Evolutionary conservation across 2,329 filamentous ascomycete species (phyloP).

Genomic region (Chaetomium olivaceum): DNA sequence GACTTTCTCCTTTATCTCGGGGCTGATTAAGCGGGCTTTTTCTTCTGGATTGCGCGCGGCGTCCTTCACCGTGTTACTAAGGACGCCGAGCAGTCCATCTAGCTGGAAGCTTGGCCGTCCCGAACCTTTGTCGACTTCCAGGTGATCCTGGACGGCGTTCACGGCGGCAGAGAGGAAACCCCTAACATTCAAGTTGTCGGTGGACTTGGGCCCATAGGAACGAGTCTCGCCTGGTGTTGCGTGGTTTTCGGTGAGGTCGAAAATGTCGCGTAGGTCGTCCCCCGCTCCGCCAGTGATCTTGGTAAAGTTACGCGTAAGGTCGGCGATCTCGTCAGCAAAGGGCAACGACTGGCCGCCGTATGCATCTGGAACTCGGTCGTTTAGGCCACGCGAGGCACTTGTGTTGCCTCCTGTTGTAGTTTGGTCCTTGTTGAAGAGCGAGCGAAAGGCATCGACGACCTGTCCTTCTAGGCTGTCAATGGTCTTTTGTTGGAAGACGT

Average conservation of each 20-base stretch:
- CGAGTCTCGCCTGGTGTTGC: constrained; percentile 22
- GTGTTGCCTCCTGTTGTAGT: constrained; percentile 13
- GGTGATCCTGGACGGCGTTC: constrained; percentile 44
- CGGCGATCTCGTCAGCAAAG: constrained; percentile 49
- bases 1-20: constrained; percentile 50
- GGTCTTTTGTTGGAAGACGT: constrained; percentile 47
- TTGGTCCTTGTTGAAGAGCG: constrained; percentile 44
- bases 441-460: constrained; percentile 47
- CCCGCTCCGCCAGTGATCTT: constrained; percentile 44
- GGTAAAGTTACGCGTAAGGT: constrained; percentile 44
- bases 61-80: constrained; percentile 48
- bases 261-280: constrained; percentile 48
- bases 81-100: constrained; percentile 45
- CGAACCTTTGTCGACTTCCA: constrained; percentile 38
- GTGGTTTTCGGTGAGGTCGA: constrained; percentile 44
- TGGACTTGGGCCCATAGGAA: constrained; percentile 35
- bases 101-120: constrained; percentile 41
- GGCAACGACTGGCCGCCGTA: constrained; percentile 46
- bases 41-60: constrained; percentile 49
- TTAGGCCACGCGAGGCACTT: constrained; percentile 34
- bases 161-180: constrained; percentile 47
- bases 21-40: constrained; percentile 47
- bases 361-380: constrained; percentile 42
- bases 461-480: constrained; percentile 49
- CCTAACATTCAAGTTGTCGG: constrained; percentile 31